Base-by-base conservation (phyloP, 2,329 filamentous ascomycete species). In the Akanthomyces lecanii region DNA sequence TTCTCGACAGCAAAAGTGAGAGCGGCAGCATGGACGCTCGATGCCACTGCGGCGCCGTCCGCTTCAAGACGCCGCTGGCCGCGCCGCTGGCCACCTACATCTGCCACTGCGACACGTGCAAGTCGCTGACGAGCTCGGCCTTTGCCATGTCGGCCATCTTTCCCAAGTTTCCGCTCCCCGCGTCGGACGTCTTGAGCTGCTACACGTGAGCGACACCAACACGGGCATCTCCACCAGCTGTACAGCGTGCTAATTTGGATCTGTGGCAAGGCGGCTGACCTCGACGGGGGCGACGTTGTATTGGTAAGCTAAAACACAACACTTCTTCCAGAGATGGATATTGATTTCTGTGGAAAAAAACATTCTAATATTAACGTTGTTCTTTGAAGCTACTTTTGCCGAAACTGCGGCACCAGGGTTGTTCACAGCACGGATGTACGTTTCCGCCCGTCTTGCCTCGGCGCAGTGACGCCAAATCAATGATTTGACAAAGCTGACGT, bases 121-220 rank as follows among this genome's bases (percentile, higher is more conserved):
- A 84, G 54, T 80, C 83, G 63, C 88, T 90, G 75, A 85, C 85
- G 36, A 79, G 84, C 61, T 87, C 85, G 8, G 86, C 88, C 1
- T 90, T 88, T 73, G 88, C 87, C 33, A 84, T 86, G 38, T 87
- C 85, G 42, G 88, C 88, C 67, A 89, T 89, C 65, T 91, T 89
- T 68, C 88, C 87, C 1, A 78, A 78, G n/a, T 90, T 90, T 65
- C 71, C 77, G 11, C 75, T 90, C 33, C 84, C 86, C 0, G 72
- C 74, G 44, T 74, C 71, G 18, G 77, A 80, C 25, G 65, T 78
- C 53, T 69, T 87, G 66, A 81, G 80, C 63, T 83, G 81, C 66
- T 86, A 86, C 67, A 78, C 76, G 84, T 84, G 69, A 71, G 81
- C 78, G 10, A 10, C 18, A 6, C 6, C n/a, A 16, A 5, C 25